A percentile compares a stretch with the other conserved stretches of the same genome.
Evolutionary conservation across 139 green algal species (phyloP).

Genomic region (Chlamydomonas sp.): DNA sequence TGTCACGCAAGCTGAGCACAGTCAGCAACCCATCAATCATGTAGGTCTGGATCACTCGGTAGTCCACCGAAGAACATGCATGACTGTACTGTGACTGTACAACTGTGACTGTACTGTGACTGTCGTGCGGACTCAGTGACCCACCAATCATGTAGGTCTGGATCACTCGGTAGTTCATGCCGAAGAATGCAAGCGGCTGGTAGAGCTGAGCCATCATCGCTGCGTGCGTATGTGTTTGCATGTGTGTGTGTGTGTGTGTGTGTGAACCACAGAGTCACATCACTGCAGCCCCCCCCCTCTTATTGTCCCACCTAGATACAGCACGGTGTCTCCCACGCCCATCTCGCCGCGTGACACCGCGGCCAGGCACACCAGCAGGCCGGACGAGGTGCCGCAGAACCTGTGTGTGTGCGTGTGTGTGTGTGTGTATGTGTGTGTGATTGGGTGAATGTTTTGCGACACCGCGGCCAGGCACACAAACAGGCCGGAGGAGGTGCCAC

Average conservation of each 20-base stretch:
- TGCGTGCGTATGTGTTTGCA: too few species aligned
- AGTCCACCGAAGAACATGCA: too few species aligned
- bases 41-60: constrained; percentile 27
- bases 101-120: too few species aligned
- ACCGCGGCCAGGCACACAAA: constrained; percentile 1
- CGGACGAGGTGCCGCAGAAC: constrained; percentile 40
- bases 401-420: too few species aligned
- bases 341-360: constrained; percentile 36
- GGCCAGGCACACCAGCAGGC: constrained; percentile 10
- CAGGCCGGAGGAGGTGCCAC: constrained; percentile 29
- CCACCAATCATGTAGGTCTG: constrained; percentile 54
- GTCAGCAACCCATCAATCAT: constrained; percentile 67
- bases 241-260: too few species aligned
- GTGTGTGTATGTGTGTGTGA: constrained; percentile 13
- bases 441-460: not conserved
- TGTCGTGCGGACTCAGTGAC: too few species aligned
- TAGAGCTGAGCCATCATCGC: constrained; percentile 85
- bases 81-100: too few species aligned
- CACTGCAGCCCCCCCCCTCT: not conserved
- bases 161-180: constrained; percentile 56
- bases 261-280: too few species aligned
- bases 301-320: too few species aligned
- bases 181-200: constrained; percentile 82
- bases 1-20: too few species aligned
- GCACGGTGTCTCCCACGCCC: constrained; percentile 75